Base-by-base conservation (phyloP, 2,329 filamentous ascomycete genomes). In the Nothophaeocryptopus gaeumannii region DNA sequence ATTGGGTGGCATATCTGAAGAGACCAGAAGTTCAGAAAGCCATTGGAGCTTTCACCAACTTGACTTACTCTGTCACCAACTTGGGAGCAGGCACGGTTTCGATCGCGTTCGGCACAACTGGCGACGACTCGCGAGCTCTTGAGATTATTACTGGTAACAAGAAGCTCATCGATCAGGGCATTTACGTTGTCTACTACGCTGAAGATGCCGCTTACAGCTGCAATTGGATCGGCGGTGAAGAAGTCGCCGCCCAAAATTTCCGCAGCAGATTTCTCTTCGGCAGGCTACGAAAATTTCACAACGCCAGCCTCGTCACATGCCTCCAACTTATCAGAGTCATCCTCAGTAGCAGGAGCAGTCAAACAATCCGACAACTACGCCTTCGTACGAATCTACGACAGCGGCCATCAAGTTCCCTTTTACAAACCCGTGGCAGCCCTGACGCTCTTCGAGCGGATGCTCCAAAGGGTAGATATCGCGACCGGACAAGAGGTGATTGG, bases 11-110 rank as follows among this genome's bases (percentile, higher is more conserved):
- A 9, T 85, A 83, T 60, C 72, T 85, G 33, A 84, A 85, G 66
- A 73, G 70, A 2, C 69, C 75, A 0, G 61, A 69, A 8, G 74
- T 83, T 2, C 79, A 80, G 56, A 59, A 67, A 9, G 80, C 80
- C 0, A 76, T 85, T 48, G 81, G 82, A 11, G 81, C 78, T 0
- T 79, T 69, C 58, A 74, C 75, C 45, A 85, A 84, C 62, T 86
- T 78, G 68, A 78, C 78, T 3, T 64, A 66, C 3, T 68, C 64
- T 3, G 47, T 49, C 29, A 75, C 72, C 47, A 73, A 65, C 51
- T 85, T 78, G 66, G 78, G 78, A 3, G 61, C 64, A 2, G 72
- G 64, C 47, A 68, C 72, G 0, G 76, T 79, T 1, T 61, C 61
- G 26, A 58, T 51, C 3, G 73, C 74, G 1, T 80, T 80, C 57